Evolutionary conservation across 805 yeast genomes (phyloP).

Genomic region (Nematodospora valgi): DNA sequence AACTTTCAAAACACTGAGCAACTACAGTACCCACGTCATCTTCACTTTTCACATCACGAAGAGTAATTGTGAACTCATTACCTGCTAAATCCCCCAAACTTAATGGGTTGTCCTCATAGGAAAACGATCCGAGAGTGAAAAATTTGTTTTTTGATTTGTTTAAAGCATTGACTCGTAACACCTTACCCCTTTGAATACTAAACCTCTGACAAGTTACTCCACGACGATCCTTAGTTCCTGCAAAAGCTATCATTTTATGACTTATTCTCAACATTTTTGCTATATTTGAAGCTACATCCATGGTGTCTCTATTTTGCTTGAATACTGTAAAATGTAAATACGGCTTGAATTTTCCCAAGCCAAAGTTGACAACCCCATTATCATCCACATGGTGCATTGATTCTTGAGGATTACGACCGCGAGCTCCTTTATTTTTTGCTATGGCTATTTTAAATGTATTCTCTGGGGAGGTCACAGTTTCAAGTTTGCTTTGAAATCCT

Average conservation of each 20-base stretch:
- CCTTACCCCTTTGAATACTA: slow-evolving; percentile 64
- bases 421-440: slow-evolving; percentile 42
- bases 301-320: slow-evolving; percentile 95
- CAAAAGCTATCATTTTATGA: slow-evolving; percentile 67
- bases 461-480: slow-evolving; percentile 68
- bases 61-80: slow-evolving; percentile 81
- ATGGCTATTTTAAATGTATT: slow-evolving; percentile 65
- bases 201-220: slow-evolving; percentile 90
- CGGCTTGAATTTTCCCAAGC: slow-evolving; percentile 67
- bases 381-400: slow-evolving; percentile 39
- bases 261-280: slow-evolving; percentile 73
- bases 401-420: slow-evolving; percentile 31
- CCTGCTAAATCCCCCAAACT: slow-evolving; percentile 84
- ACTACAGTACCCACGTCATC: slow-evolving; percentile 42
- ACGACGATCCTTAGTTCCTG: slow-evolving; percentile 96
- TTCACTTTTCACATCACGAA: slow-evolving; percentile 61
- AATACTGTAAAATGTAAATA: slow-evolving; percentile 76
- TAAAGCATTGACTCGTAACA: slow-evolving; percentile 70
- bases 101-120: slow-evolving; percentile 59
- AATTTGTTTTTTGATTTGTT: slow-evolving; percentile 59
- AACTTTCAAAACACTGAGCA: slow-evolving; percentile 50
- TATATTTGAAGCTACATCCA: slow-evolving; percentile 84
- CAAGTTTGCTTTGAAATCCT: slow-evolving; percentile 71
- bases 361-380: slow-evolving; percentile 60
- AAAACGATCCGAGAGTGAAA: slow-evolving; percentile 62